These are phyloP conservation scores for Orbilia ellipsospora DNA, from an alignment of 2,329 filamentous ascomycete genomes.

Conservation along the genomic window DNA sequence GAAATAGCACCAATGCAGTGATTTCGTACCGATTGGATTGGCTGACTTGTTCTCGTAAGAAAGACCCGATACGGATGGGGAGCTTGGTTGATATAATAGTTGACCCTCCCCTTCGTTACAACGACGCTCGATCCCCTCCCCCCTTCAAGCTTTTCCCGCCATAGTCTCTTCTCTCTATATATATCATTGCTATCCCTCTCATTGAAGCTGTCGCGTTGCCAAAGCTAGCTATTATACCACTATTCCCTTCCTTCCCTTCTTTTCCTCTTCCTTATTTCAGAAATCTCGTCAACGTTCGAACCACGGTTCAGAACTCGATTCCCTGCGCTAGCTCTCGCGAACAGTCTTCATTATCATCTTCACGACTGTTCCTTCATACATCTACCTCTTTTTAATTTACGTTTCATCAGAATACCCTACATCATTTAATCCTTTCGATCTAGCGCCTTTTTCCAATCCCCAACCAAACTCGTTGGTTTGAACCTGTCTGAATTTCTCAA, in stretches of 20 bases:
- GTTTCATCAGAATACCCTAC: conserved; percentile 4
- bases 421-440: conserved; percentile 2
- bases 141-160: conserved; percentile 30
- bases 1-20: conserved; percentile 1
- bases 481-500: background rate
- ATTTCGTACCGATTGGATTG: conserved; percentile 22
- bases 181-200: conserved; percentile 4
- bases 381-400: conserved; percentile 4
- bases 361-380: conserved; percentile 31
- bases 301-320: conserved; percentile 12
- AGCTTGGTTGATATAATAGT: conserved; percentile 36
- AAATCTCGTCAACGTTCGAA: conserved; percentile 26
- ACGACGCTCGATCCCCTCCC: conserved; percentile 4
- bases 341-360: conserved; percentile 18
- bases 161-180: background rate
- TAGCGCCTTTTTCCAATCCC: background rate
- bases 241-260: conserved; percentile 24
- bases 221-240: conserved; percentile 16
- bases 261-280: conserved; percentile 46
- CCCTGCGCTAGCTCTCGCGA: conserved; percentile 18
- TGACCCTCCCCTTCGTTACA: conserved; percentile 28
- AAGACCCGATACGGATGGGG: background rate
- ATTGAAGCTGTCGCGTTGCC: conserved; percentile 32
- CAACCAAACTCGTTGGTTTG: background rate
- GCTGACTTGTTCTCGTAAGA: conserved; percentile 6